Percentiles rank a stretch among this genome's conserved stretches.
These are phyloP conservation scores for Syzygium syzygioides DNA, from an alignment of 441 rosid species.

Conservation along the genomic window DNA sequence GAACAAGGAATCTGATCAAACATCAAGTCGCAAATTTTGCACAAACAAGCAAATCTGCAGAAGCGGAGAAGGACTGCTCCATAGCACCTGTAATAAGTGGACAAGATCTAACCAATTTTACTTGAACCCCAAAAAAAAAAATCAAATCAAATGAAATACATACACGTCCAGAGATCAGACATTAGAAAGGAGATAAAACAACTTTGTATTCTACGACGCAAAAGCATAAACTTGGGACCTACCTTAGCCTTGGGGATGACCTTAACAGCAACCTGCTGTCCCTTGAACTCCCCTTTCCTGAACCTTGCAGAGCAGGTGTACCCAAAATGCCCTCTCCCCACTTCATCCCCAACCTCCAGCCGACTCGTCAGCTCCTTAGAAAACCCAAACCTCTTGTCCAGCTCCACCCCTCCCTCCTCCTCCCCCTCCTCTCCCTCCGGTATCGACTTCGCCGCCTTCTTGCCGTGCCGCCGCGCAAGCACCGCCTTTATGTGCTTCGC, in stretches of 20 bases:
- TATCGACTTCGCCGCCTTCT: slow-evolving; percentile 26
- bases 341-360: slow-evolving; percentile 76
- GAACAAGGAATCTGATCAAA: not conserved
- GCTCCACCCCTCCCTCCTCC: slow-evolving; percentile 21
- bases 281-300: slow-evolving; percentile 85
- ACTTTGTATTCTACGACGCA: not conserved
- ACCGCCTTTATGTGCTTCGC: slow-evolving; percentile 87
- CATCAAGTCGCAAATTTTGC: not conserved
- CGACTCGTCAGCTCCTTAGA: slow-evolving; percentile 66
- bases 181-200: not conserved
- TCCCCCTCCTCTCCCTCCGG: slow-evolving; percentile 49
- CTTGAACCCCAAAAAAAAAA: not conserved
- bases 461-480: slow-evolving; percentile 32
- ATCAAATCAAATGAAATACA: not conserved
- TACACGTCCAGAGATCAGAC: not conserved
- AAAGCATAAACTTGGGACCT: not conserved
- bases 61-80: not conserved
- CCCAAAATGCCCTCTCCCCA: slow-evolving; percentile 97
- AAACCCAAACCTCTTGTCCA: slow-evolving; percentile 90
- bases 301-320: slow-evolving; percentile 88
- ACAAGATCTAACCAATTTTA: not conserved
- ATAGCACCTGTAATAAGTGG: not conserved
- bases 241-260: slow-evolving; percentile 93
- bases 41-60: not conserved
- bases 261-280: slow-evolving; percentile 83